Evolutionary conservation across 768 basidiomycete species (phyloP), one percentile per base, ranked within the genome.

Genomic region (Leccinellum rugosiceps): DNA sequence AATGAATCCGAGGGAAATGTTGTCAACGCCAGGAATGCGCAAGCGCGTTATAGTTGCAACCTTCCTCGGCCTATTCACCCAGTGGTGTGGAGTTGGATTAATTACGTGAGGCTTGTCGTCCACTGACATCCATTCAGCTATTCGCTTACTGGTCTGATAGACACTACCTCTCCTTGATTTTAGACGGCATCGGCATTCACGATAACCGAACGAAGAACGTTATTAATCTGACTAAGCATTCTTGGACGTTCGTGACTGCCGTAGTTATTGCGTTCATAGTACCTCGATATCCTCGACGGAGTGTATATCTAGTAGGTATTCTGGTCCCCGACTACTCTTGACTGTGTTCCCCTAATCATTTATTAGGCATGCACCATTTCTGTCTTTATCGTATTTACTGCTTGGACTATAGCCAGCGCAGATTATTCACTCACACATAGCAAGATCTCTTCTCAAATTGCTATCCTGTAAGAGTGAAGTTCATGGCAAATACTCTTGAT

Each of bases 391-490:
- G 31, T 66, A 4, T 63, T 63, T 6, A 49, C 23, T 35, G 49
- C 53, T 4, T 66, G 65, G 65, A 67, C 65, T 2, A 10, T 50
- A 11, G 62, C 65, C 11, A 59, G 45, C 28, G 65, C 55, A 8
- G 51, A 63, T 17, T 61, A 61, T 25, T 31, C 56, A 5, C 6
- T 23, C 3, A 67, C 59, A 32, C 52, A 50, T 13, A 58, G 53
- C 43, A 1, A 43, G 19, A 8, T 50, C 5, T 57, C 59, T 26
- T 45, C 62, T 21, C 48, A 44, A 25, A 32, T 48, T 9, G 65
- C 58, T 6, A 34, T 67, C 9, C 38, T 11, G 62, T 66, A 19
- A 41, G 62, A 44, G 6, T 46, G 26, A 4, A 21, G 14, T 15
- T 43, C 17, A 43, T 19, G 15, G 15, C 1, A 46, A 32, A 58